These are phyloP conservation scores for Marasmius fiardii DNA, from an alignment of 1,284 basidiomycete species.

Conservation along the genomic window DNA sequence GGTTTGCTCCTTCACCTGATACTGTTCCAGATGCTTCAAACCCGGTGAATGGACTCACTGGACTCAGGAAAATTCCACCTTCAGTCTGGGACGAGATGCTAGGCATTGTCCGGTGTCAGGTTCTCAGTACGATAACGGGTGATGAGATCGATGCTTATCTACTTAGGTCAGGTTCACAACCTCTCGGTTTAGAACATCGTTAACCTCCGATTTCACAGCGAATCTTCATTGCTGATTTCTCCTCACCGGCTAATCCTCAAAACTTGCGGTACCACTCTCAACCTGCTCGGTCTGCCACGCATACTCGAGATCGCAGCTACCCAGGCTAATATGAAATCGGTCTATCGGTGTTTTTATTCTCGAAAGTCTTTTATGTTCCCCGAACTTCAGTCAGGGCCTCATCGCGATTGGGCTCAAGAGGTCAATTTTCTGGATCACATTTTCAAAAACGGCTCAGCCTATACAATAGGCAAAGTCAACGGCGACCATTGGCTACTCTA, in stretches of 20 bases:
- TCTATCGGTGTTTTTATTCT: conserved; percentile 94
- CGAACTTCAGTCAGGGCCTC: conserved; percentile 91
- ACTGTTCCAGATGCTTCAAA: conserved; percentile 47
- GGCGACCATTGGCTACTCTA: conserved; percentile 99
- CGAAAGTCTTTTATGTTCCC: conserved; percentile 99
- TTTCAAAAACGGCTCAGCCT: conserved; percentile 87
- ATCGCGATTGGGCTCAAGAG: conserved; percentile 94
- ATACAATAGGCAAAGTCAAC: conserved; percentile 97
- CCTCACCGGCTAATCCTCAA: conserved; percentile 97
- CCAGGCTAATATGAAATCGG: conserved; percentile 70
- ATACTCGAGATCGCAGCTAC: conserved; percentile 88
- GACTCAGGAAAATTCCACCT: conserved; percentile 77
- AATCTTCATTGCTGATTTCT: conserved; percentile 96
- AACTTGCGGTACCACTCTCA: conserved; percentile 98
- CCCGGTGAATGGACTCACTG: conserved; percentile 44
- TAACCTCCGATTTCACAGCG: conserved; percentile 49
- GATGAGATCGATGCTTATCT: conserved; percentile 93
- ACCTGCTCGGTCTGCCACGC: conserved; percentile 89
- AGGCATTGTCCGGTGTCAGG: conserved; percentile 95
- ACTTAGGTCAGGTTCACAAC: conserved; percentile 68
- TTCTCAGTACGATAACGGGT: conserved; percentile 87
- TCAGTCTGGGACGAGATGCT: conserved; percentile 96
- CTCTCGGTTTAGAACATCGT: conserved; percentile 11
- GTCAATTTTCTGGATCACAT: conserved; percentile 89
- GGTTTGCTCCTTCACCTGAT: conserved; percentile 85